Evolutionary conservation across 306 rosid genomes (phyloP).

Genomic region (Sesbania bispinosa): DNA sequence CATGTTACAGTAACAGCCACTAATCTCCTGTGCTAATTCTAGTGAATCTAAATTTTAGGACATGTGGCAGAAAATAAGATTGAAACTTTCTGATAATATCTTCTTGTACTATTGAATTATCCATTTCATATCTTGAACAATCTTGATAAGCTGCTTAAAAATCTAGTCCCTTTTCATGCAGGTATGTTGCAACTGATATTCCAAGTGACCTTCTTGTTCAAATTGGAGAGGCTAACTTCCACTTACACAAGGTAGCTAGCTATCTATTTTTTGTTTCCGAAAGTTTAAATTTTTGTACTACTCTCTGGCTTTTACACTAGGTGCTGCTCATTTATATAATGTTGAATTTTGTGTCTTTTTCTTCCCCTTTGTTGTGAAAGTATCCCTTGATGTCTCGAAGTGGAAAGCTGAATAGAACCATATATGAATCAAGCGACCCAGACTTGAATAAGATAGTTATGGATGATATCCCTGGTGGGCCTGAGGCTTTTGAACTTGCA

Average conservation of each 20-base stretch:
- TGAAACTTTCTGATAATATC: background rate
- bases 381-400: conserved; percentile 88
- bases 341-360: conserved; percentile 19
- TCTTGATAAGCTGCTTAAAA: background rate
- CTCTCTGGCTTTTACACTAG: background rate
- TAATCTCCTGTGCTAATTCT: background rate
- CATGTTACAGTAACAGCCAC: background rate
- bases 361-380: conserved; percentile 39
- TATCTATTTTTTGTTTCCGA: background rate
- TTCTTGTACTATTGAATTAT: background rate
- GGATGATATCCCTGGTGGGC: conserved; percentile 90
- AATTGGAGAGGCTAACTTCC: conserved; percentile 67
- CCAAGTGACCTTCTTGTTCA: conserved; percentile 83
- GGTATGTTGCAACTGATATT: conserved; percentile 92
- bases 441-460: conserved; percentile 64
- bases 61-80: background rate
- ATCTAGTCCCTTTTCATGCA: conserved; percentile 14
- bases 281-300: background rate
- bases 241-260: conserved; percentile 78
- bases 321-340: background rate
- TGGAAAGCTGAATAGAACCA: conserved; percentile 82
- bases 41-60: background rate
- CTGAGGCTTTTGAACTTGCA: conserved; percentile 84
- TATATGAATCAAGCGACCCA: conserved; percentile 64
- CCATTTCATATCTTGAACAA: background rate